A percentile compares a stretch with the other conserved stretches of the same genome.
Conservation (phyloP, 2,329 filamentous ascomycete genomes). For the Myriosclerotinia duriaeana region DNA sequence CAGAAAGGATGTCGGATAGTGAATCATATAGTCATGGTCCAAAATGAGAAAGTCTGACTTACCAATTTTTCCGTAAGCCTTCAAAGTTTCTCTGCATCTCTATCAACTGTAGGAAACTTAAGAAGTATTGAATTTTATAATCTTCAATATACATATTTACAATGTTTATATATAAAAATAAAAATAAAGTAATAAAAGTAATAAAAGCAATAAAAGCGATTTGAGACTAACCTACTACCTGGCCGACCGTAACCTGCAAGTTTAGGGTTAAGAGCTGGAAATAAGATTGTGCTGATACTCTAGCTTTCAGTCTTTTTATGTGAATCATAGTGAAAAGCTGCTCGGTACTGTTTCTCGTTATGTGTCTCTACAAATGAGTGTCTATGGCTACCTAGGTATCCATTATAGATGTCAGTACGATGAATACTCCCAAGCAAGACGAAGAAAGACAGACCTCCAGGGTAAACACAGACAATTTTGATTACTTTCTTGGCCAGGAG, state of each 20-base stretch:
- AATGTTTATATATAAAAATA: too few species aligned
- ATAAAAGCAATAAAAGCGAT: too few species aligned
- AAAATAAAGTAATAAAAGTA: too few species aligned
- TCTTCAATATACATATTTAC: not conserved
- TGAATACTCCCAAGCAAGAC: too few species aligned
- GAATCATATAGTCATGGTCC: not conserved
- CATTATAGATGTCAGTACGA: not conserved
- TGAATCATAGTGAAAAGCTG: not conserved
- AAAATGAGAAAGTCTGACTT: not conserved
- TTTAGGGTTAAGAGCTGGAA: not conserved
- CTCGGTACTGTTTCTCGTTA: not conserved
- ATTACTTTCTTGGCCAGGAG: conserved; percentile 36
- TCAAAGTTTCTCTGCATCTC: not conserved
- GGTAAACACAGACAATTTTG: conserved; percentile 37
- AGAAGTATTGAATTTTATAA: not conserved
- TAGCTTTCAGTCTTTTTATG: not conserved
- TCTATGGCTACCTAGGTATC: not conserved
- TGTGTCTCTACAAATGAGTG: not conserved
- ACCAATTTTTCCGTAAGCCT: not conserved
- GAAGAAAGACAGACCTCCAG: conserved; percentile 27
- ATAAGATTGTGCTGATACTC: not conserved
- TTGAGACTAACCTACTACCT: too few species aligned
- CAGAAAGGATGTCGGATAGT: not conserved
- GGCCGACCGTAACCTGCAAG: too few species aligned
- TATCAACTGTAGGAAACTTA: not conserved